phyloP scores from a whole-genome alignment of 768 basidiomycete genomes.

The Kwoniella sp. region DNA sequence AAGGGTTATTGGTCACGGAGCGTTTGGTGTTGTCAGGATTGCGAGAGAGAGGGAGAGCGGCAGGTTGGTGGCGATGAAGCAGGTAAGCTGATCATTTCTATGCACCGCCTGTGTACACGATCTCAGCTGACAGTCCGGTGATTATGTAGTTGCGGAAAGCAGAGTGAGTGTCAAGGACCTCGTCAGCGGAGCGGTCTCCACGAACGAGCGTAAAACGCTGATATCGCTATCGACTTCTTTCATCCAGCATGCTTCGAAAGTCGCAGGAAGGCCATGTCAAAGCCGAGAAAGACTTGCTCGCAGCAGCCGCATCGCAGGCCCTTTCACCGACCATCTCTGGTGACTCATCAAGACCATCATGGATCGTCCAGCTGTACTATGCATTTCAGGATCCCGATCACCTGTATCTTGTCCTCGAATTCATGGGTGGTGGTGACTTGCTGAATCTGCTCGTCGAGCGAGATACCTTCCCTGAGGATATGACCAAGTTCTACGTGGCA shows the following conservation, averaged over 20 bases:
- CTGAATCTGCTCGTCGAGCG: constrained; percentile 92
- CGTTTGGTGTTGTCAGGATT: constrained; percentile 93
- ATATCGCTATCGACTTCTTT: too few relatives aligned
- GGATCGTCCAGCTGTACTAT: constrained; percentile 92
- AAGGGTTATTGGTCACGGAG: constrained; percentile 94
- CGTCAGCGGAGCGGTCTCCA: not conserved
- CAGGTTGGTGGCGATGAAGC: constrained; percentile 92
- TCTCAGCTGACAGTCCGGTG: too few relatives aligned
- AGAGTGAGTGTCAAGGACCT: constrained; percentile 56
- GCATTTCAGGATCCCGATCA: constrained; percentile 77
- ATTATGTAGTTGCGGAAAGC: constrained; percentile 49
- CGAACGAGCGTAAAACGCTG: too few relatives aligned
- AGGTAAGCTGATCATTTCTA: too few relatives aligned
- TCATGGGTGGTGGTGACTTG: constrained; percentile 95
- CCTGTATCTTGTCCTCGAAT: constrained; percentile 92
- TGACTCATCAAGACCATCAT: constrained; percentile 71
- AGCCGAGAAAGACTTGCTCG: constrained; percentile 90
- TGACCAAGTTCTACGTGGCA: constrained; percentile 81
- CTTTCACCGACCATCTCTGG: constrained; percentile 14
- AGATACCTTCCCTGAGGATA: constrained; percentile 55
- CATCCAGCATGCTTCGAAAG: constrained; percentile 82
- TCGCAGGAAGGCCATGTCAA: constrained; percentile 97
- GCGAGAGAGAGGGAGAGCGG: constrained; percentile 80
- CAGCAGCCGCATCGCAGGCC: constrained; percentile 68
- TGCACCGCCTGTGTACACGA: too few relatives aligned